Conservation (phyloP, 257 asterid species). For the Solanum stenotomum region DNA sequence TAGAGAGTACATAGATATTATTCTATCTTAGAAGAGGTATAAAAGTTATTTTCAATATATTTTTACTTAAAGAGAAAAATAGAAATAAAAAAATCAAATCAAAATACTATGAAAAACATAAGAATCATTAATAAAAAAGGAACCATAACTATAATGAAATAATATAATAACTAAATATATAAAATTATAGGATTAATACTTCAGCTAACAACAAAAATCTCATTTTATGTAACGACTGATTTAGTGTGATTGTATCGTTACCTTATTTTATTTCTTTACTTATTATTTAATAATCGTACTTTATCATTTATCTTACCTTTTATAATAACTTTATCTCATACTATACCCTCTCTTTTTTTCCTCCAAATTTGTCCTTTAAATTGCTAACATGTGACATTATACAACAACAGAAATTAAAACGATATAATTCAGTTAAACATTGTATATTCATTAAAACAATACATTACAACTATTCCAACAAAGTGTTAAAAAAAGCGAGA, state of each 20-base stretch:
- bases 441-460: no score
- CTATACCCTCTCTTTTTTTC: background rate
- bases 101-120: background rate
- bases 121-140: no score
- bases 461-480: background rate
- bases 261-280: background rate
- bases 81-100: background rate
- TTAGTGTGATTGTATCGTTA: background rate
- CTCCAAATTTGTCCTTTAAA: background rate
- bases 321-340: background rate
- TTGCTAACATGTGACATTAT: background rate
- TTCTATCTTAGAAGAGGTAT: background rate
- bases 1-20: background rate
- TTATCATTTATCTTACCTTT: background rate
- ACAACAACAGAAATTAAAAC: background rate
- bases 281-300: background rate
- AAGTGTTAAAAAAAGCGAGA: no score
- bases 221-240: background rate
- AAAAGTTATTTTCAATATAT: background rate
- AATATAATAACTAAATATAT: background rate
- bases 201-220: background rate
- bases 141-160: background rate
- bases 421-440: background rate
- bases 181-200: background rate
- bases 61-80: background rate